Percentiles rank a stretch among this genome's conserved stretches.
These are phyloP conservation scores for Hysterangium stoloniferum DNA, from an alignment of 768 basidiomycete species.

Conservation along the genomic window DNA sequence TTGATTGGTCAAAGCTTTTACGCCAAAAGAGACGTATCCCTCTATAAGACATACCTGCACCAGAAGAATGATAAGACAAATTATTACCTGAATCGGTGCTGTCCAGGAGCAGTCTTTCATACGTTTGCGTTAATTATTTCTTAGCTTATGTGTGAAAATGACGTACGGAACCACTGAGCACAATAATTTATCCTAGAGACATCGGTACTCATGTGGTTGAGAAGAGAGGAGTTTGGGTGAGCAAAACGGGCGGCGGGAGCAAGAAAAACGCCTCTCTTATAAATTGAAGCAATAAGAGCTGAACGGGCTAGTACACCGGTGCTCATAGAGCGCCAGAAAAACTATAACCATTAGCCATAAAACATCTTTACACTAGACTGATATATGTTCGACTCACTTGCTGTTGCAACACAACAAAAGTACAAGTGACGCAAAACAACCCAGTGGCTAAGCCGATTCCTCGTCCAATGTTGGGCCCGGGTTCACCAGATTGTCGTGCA, in stretches of 20 bases:
- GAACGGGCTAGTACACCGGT: slow-evolving; percentile 59
- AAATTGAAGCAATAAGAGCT: slow-evolving; percentile 62
- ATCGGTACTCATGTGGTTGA: slow-evolving; percentile 61
- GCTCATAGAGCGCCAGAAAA: slow-evolving; percentile 64
- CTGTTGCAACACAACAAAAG: slow-evolving; percentile 50
- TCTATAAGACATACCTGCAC: slow-evolving; percentile 35
- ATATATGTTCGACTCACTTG: slow-evolving; percentile 36
- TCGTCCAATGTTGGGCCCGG: slow-evolving; percentile 33
- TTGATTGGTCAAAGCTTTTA: slow-evolving; percentile 10
- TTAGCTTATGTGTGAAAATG: not conserved
- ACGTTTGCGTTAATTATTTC: not conserved
- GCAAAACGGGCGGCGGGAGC: slow-evolving; percentile 58
- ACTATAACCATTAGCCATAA: slow-evolving; percentile 29
- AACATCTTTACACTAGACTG: slow-evolving; percentile 16
- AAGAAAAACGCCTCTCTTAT: slow-evolving; percentile 58
- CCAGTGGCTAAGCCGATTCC: slow-evolving; percentile 56
- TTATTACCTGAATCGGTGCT: slow-evolving; percentile 56
- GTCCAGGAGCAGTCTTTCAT: slow-evolving; percentile 37
- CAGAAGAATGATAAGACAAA: slow-evolving; percentile 54
- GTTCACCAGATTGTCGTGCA: slow-evolving; percentile 31
- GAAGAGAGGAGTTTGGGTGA: slow-evolving; percentile 51
- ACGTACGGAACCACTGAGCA: slow-evolving; percentile 48
- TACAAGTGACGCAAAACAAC: slow-evolving; percentile 40
- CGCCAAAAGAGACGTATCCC: not conserved
- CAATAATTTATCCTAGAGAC: slow-evolving; percentile 53